These are phyloP conservation scores for Avena insularis DNA, from an alignment of 176 grass and related monocot species.

Conservation along the genomic window DNA sequence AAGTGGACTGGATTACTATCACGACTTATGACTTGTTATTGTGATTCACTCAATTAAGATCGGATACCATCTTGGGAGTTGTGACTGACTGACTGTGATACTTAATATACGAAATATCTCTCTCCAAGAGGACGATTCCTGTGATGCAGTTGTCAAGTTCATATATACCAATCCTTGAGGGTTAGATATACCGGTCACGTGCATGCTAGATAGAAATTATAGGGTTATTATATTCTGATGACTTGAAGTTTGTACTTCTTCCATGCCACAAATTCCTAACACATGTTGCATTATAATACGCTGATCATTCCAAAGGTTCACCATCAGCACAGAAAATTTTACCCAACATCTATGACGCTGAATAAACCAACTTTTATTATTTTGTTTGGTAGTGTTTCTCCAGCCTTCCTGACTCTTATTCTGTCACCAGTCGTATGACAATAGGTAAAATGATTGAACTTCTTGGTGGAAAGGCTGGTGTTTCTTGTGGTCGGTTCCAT, in stretches of 20 bases:
- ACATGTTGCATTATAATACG: not conserved
- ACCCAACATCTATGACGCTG: not conserved
- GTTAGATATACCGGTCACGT: constrained; percentile 1
- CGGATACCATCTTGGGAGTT: constrained; percentile 8
- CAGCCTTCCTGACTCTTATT: constrained; percentile 15
- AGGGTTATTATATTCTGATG: not conserved
- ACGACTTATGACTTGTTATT: not conserved
- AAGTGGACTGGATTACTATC: not conserved
- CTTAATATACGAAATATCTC: constrained; percentile 6
- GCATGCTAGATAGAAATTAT: not conserved
- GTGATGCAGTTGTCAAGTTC: constrained; percentile 5
- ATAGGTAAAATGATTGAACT: constrained; percentile 99
- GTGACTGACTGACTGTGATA: not conserved
- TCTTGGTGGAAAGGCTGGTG: constrained; percentile 92
- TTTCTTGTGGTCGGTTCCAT: constrained; percentile 88
- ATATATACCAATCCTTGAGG: not conserved
- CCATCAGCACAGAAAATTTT: not conserved
- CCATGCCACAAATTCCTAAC: not conserved
- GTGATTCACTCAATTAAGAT: not conserved
- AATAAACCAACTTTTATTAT: not conserved
- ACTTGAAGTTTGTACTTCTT: constrained; percentile 22
- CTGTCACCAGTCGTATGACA: constrained; percentile 80
- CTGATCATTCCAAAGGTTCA: not conserved
- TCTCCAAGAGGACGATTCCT: not conserved
- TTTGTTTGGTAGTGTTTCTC: constrained; percentile 5